A percentile compares a stretch with the other conserved stretches of the same genome.
These are phyloP conservation scores for Babjeviella inositovora DNA, from an alignment of 805 yeast genomes.

Conservation along the genomic window DNA sequence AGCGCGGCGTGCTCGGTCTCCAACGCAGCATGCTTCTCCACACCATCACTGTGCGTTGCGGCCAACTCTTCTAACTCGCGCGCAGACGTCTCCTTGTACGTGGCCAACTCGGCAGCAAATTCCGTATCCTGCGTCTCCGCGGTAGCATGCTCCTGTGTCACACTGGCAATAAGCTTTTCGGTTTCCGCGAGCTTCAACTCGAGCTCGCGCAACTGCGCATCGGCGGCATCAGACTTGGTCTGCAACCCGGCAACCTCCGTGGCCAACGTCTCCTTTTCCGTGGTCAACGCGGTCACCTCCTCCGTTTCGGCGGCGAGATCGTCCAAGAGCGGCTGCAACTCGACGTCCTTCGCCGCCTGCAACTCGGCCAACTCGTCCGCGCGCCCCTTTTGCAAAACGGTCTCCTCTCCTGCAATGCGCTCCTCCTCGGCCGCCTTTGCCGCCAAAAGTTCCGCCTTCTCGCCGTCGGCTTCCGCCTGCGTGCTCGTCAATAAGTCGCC, in stretches of 20 bases:
- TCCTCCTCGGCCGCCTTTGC: conserved; percentile 30
- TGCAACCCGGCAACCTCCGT: conserved; percentile 27
- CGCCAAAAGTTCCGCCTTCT: conserved; percentile 15
- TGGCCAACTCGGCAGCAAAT: conserved; percentile 19
- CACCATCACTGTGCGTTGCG: conserved; percentile 7
- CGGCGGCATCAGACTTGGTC: conserved; percentile 21
- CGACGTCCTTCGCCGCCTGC: conserved; percentile 36
- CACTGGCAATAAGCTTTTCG: conserved; percentile 14
- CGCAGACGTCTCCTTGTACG: conserved; percentile 10
- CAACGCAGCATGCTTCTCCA: neutral
- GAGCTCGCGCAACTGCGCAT: conserved; percentile 22
- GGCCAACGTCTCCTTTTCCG: conserved; percentile 26
- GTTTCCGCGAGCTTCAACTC: conserved; percentile 24
- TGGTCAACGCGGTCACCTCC: conserved; percentile 30
- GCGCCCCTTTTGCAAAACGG: conserved; percentile 14
- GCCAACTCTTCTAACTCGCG: conserved; percentile 8
- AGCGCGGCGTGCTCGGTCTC: neutral
- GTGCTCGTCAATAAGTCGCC: too few relatives aligned
- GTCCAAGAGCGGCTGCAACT: conserved; percentile 35
- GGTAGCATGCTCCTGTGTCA: conserved; percentile 14
- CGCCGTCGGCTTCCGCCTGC: conserved; percentile 12
- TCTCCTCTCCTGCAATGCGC: conserved; percentile 26
- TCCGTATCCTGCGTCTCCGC: conserved; percentile 19
- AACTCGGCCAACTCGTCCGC: conserved; percentile 26
- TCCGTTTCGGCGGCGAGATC: conserved; percentile 32